Conservation (phyloP, 345 rosid species). For the Linum trigynum region DNA sequence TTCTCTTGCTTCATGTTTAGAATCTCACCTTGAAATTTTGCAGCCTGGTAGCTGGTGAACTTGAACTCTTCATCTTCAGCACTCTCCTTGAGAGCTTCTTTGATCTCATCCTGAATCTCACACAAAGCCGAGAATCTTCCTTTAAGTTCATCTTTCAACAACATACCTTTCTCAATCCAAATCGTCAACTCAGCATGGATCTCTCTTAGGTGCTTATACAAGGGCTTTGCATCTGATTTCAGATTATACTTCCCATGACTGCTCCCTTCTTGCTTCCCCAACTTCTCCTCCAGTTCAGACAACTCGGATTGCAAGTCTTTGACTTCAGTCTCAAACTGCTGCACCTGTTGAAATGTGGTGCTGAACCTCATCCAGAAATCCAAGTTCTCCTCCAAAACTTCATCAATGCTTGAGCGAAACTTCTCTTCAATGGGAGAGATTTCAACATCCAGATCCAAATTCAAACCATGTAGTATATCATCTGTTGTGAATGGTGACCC, state of each 20-base stretch:
- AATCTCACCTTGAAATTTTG: constrained; percentile 78
- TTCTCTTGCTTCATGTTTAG: constrained; percentile 86
- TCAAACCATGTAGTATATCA: constrained; percentile 23
- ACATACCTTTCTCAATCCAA: constrained; percentile 62
- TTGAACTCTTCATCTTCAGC: constrained; percentile 68
- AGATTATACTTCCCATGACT: constrained; percentile 27
- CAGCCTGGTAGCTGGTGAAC: constrained; percentile 93
- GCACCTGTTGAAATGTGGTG: constrained; percentile 60
- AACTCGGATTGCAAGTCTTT: constrained; percentile 58
- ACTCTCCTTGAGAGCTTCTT: constrained; percentile 29
- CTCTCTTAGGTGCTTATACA: constrained; percentile 69
- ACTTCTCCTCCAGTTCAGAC: constrained; percentile 43
- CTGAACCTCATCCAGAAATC: constrained; percentile 82
- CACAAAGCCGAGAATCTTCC: constrained; percentile 57
- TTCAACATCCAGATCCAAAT: constrained; percentile 18
- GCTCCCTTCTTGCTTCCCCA: constrained; percentile 49
- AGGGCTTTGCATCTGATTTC: constrained; percentile 56
- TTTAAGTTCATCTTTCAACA: constrained; percentile 56
- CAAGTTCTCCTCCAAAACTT: constrained; percentile 65
- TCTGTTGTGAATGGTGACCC: constrained; percentile 25
- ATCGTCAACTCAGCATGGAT: constrained; percentile 44
- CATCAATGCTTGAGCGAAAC: constrained; percentile 52
- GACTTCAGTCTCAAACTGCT: constrained; percentile 57
- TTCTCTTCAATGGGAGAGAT: constrained; percentile 44
- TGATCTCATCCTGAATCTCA: constrained; percentile 59